phyloP scores from a whole-genome alignment of 2,329 filamentous ascomycete species.

The Colletotrichum incanum region DNA sequence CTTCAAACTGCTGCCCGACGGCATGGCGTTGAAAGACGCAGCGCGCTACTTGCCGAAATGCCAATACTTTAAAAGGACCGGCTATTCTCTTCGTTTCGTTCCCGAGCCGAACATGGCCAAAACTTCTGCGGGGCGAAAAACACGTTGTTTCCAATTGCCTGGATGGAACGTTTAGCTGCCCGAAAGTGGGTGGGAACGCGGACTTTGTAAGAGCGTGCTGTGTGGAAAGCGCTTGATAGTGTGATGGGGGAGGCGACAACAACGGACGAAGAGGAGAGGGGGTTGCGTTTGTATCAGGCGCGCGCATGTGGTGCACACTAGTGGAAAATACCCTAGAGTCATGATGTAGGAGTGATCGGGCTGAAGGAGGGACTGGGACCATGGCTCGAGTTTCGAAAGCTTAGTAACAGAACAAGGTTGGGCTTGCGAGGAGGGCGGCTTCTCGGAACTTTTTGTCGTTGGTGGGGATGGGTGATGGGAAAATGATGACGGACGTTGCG shows the following conservation, averaged over 20 bases:
- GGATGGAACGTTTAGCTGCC: conserved; percentile 15
- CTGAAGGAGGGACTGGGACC: neutral
- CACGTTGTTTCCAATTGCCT: conserved; percentile 27
- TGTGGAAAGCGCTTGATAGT: neutral
- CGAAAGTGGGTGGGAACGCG: conserved; percentile 7
- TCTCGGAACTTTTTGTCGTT: conserved; percentile 26
- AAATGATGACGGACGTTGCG: conserved; percentile 8
- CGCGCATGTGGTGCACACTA: conserved; percentile 27
- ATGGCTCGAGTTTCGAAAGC: conserved; percentile 14
- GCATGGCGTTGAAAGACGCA: conserved; percentile 1
- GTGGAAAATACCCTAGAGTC: conserved; percentile 11
- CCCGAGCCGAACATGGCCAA: neutral
- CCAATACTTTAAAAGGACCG: neutral
- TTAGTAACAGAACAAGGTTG: conserved; percentile 32
- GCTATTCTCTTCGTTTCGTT: conserved; percentile 17
- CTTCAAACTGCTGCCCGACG: neutral
- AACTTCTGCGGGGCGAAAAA: conserved; percentile 2
- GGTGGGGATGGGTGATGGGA: neutral
- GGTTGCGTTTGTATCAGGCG: conserved; percentile 28
- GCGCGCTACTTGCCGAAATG: conserved; percentile 3
- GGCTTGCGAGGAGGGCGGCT: conserved; percentile 16
- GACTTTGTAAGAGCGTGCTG: conserved; percentile 2
- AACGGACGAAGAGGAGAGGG: conserved; percentile 2
- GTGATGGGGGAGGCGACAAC: neutral
- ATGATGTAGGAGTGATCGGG: conserved; percentile 24